phyloP scores from a whole-genome alignment of 2,329 filamentous ascomycete genomes.

The Aureobasidium uvarum region DNA sequence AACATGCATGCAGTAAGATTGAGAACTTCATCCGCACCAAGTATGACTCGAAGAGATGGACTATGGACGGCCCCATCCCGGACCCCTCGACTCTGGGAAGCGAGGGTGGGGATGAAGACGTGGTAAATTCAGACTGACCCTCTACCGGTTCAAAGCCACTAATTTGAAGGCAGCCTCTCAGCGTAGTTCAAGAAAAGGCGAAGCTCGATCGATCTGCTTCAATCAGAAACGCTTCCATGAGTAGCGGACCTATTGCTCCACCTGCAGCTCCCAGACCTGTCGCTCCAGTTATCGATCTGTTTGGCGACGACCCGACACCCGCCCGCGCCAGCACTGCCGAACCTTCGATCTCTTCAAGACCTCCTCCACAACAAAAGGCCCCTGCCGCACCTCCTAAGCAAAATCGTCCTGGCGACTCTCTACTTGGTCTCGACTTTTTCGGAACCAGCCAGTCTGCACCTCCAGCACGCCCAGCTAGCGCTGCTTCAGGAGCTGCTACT shows the following conservation, averaged over 20 bases:
- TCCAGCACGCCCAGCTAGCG: conserved; percentile 75
- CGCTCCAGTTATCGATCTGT: conserved; percentile 66
- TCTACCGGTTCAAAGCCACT: not conserved
- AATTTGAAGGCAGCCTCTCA: conserved; percentile 53
- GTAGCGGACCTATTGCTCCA: conserved; percentile 25
- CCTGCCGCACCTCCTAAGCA: conserved; percentile 48
- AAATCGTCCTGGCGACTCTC: conserved; percentile 76
- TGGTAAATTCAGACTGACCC: conserved; percentile 13
- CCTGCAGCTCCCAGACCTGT: conserved; percentile 26
- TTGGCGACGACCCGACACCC: conserved; percentile 67
- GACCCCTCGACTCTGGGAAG: conserved; percentile 88
- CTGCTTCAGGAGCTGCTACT: conserved; percentile 60
- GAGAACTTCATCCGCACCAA: conserved; percentile 99
- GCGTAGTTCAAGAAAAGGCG: conserved; percentile 67
- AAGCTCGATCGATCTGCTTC: conserved; percentile 62
- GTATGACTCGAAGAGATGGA: conserved; percentile 98
- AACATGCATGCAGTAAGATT: conserved; percentile 64
- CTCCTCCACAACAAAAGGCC: conserved; percentile 38
- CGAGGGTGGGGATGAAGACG: conserved; percentile 72
- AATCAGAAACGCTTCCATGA: conserved; percentile 43
- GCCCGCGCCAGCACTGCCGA: conserved; percentile 74
- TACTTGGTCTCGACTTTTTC: conserved; percentile 91
- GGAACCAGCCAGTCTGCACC: conserved; percentile 67
- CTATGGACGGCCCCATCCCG: conserved; percentile 95
- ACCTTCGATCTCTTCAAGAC: conserved; percentile 67